A percentile compares a stretch with the other conserved stretches of the same genome.
Evolutionary conservation across 208 protist species (phyloP).

Genomic region (Acanthamoeba castellanii): DNA sequence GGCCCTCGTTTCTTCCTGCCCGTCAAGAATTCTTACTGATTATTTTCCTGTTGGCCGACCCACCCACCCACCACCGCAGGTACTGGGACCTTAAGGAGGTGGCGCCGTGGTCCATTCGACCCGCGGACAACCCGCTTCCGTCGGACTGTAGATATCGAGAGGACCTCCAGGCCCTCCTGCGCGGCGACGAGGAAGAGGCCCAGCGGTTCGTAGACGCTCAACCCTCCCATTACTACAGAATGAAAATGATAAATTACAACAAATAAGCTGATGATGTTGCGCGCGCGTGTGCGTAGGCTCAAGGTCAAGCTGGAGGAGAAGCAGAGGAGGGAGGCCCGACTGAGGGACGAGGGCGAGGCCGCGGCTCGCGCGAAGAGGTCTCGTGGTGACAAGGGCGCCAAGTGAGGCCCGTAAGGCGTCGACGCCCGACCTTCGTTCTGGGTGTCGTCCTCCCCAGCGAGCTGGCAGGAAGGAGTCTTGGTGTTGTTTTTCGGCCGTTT

Average conservation of each 20-base stretch:
- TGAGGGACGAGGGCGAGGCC: not conserved
- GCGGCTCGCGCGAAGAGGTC: not conserved
- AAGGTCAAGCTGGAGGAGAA: slow-evolving; percentile 74
- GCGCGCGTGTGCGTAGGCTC: not conserved
- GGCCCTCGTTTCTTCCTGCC: too few species aligned
- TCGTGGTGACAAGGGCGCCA: too few species aligned
- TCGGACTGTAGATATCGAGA: slow-evolving; percentile 75
- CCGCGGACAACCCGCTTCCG: slow-evolving; percentile 71
- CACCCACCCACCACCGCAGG: too few species aligned
- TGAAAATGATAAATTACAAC: not conserved
- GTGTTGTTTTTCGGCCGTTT: too few species aligned
- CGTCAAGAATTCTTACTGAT: too few species aligned
- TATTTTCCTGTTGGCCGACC: too few species aligned
- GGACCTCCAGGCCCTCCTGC: slow-evolving; percentile 40
- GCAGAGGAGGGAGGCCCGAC: slow-evolving; percentile 22
- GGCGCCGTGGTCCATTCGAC: slow-evolving; percentile 28
- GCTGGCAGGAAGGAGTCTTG: too few species aligned
- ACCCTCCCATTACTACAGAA: not conserved
- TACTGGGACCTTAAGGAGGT: slow-evolving; percentile 81
- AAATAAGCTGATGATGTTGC: too few species aligned
- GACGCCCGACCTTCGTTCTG: too few species aligned
- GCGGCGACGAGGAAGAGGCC: slow-evolving; percentile 32
- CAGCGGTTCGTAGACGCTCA: not conserved
- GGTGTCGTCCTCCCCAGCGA: too few species aligned
- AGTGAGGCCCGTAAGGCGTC: too few species aligned